Conservation (phyloP, 371 early-diverging fungal genomes). For the Coemansia sp. region DNA sequence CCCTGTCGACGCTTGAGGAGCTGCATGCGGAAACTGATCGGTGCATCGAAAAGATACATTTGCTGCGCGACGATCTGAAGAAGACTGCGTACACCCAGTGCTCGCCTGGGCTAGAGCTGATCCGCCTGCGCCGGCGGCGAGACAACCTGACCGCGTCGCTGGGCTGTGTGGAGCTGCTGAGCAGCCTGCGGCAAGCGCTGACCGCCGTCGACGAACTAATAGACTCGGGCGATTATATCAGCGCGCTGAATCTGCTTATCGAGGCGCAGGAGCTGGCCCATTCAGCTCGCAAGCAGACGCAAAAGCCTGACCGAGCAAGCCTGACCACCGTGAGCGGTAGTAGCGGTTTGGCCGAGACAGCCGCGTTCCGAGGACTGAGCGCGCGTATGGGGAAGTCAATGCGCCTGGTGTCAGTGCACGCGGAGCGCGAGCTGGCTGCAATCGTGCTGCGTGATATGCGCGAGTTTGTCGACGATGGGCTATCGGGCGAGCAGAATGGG, state of each 20-base stretch:
- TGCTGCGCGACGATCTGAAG: slow-evolving; percentile 68
- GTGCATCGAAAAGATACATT: slow-evolving; percentile 81
- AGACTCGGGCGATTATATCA: slow-evolving; percentile 77
- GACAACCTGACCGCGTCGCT: slow-evolving; percentile 69
- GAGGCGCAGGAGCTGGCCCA: slow-evolving; percentile 59
- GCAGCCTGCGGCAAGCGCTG: slow-evolving; percentile 72
- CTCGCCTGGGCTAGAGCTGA: slow-evolving; percentile 76
- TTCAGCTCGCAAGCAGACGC: neutral
- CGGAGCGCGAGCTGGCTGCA: slow-evolving; percentile 44
- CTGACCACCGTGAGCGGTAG: neutral
- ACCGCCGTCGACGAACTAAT: slow-evolving; percentile 80
- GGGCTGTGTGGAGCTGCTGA: slow-evolving; percentile 65
- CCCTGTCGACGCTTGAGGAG: slow-evolving; percentile 85
- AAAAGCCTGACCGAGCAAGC: neutral
- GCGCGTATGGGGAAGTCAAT: slow-evolving; percentile 19
- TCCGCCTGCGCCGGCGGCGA: slow-evolving; percentile 71
- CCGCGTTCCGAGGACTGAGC: slow-evolving; percentile 26
- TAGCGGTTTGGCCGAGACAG: neutral
- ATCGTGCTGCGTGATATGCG: slow-evolving; percentile 48
- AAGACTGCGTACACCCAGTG: slow-evolving; percentile 66
- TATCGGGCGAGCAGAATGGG: slow-evolving; percentile 17
- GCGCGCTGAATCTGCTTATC: slow-evolving; percentile 82
- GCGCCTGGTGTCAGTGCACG: slow-evolving; percentile 20
- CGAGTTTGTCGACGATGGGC: slow-evolving; percentile 50
- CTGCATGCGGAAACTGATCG: slow-evolving; percentile 84